phyloP scores from a whole-genome alignment of 2,329 filamentous ascomycete genomes.

The Aotearoamyces nothofagi region DNA sequence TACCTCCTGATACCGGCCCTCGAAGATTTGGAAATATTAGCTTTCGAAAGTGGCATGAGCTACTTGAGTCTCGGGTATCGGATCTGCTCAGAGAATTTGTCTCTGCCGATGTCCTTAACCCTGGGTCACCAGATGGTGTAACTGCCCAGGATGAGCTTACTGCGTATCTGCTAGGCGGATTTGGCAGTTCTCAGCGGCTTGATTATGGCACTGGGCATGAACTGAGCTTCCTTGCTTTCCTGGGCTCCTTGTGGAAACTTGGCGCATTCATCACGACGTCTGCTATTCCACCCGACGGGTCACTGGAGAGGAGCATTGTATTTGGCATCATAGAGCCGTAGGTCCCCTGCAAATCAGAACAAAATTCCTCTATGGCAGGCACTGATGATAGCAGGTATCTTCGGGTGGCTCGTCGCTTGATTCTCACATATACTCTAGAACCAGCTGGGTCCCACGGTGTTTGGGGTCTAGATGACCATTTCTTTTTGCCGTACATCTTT shows the following conservation, averaged over 20 bases:
- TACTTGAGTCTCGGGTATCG: conserved; percentile 45
- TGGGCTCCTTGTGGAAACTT: conserved; percentile 84
- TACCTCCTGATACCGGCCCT: conserved; percentile 72
- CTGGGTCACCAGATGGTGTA: conserved; percentile 15
- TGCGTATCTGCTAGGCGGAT: conserved; percentile 69
- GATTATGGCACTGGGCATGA: conserved; percentile 97
- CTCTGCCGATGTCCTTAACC: conserved; percentile 21
- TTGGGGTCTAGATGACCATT: conserved; percentile 96
- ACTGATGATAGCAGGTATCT: conserved; percentile 43
- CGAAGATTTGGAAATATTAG: conserved; percentile 84
- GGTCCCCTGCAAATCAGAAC: conserved; percentile 20
- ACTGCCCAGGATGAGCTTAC: conserved; percentile 52
- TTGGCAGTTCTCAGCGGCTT: conserved; percentile 76
- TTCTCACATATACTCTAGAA: conserved; percentile 89
- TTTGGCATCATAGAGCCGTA: conserved; percentile 71
- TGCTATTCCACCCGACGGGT: conserved; percentile 22
- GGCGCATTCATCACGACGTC: conserved; percentile 42
- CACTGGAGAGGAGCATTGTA: conserved; percentile 66
- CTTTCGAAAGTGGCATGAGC: conserved; percentile 69
- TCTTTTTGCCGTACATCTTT: conserved; percentile 90
- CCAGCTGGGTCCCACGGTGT: conserved; percentile 94
- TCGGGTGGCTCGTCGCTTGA: conserved; percentile 65
- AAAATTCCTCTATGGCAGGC: neutral
- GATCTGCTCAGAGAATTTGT: conserved; percentile 28
- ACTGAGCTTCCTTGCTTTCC: conserved; percentile 82